A percentile compares a stretch with the other conserved stretches of the same genome.
phyloP scores from a whole-genome alignment of 2,329 filamentous ascomycete genomes.

The Fusarium temperatum region DNA sequence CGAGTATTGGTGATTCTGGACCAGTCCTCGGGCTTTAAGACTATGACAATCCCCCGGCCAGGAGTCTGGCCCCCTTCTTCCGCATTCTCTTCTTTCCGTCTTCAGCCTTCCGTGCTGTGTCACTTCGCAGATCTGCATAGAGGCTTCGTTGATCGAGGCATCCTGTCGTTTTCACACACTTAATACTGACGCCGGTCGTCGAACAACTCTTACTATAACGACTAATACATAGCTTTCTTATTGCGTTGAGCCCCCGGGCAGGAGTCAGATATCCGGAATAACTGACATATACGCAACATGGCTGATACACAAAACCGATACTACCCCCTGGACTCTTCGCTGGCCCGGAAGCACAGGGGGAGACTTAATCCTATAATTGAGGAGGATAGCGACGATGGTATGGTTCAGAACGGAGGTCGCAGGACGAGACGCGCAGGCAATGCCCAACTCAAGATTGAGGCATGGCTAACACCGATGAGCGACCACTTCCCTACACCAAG shows the following conservation, averaged over 20 bases:
- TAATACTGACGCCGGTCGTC: constrained; percentile 51
- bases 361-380: constrained; percentile 74
- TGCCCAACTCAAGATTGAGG: constrained; percentile 62
- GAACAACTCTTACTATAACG: constrained; percentile 31
- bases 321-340: constrained; percentile 61
- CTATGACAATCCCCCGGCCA: constrained; percentile 40
- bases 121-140: constrained; percentile 44
- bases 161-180: constrained; percentile 49
- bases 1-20: constrained; percentile 20
- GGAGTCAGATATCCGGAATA: constrained; percentile 45
- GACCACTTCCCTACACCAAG: constrained; percentile 78
- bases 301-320: constrained; percentile 53
- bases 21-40: constrained; percentile 42
- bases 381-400: constrained; percentile 57
- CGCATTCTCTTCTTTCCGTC: constrained; percentile 48
- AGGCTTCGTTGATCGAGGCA: constrained; percentile 57
- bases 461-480: constrained; percentile 67
- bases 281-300: constrained; percentile 55
- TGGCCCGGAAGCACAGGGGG: constrained; percentile 62
- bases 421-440: constrained; percentile 43
- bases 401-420: constrained; percentile 34
- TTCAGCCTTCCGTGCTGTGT: constrained; percentile 42
- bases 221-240: constrained; percentile 35
- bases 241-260: constrained; percentile 26
- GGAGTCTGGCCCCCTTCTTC: constrained; percentile 43